phyloP scores from a whole-genome alignment of 306 rosid species.

The Lablab purpureus region DNA sequence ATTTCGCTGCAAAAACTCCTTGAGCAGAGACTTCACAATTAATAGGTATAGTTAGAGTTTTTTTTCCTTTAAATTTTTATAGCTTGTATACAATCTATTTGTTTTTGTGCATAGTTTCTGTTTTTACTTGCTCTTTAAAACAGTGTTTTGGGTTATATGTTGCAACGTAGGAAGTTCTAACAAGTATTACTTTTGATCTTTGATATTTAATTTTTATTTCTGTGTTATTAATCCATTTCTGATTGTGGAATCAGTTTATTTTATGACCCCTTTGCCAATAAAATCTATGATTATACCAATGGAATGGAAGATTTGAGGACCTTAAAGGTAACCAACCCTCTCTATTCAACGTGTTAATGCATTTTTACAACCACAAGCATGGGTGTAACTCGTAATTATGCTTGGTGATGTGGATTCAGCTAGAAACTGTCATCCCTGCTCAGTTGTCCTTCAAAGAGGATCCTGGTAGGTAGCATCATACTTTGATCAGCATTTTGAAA shows the following conservation, averaged over 20 bases:
- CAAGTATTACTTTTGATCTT: slow-evolving; percentile 30
- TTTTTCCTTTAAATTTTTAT: background rate
- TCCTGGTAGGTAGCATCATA: slow-evolving; percentile 73
- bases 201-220: background rate
- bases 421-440: slow-evolving; percentile 73
- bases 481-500: slow-evolving; percentile 42
- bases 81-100: background rate
- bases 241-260: slow-evolving; percentile 78
- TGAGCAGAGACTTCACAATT: slow-evolving; percentile 84
- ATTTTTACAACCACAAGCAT: slow-evolving; percentile 20
- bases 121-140: slow-evolving; percentile 17
- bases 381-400: slow-evolving; percentile 39
- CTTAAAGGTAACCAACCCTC: slow-evolving; percentile 58
- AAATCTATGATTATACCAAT: slow-evolving; percentile 54
- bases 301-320: slow-evolving; percentile 57
- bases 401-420: slow-evolving; percentile 50
- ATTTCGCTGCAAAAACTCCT: slow-evolving; percentile 69
- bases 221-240: slow-evolving; percentile 41
- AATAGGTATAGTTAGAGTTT: slow-evolving; percentile 60
- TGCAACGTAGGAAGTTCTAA: slow-evolving; percentile 9
- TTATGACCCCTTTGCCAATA: slow-evolving; percentile 71
- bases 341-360: slow-evolving; percentile 36
- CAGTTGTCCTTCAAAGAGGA: slow-evolving; percentile 79
- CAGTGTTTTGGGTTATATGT: slow-evolving; percentile 9
- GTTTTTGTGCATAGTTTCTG: background rate